Evolutionary conservation across 1,284 basidiomycete species (phyloP).

Genomic region (Ceratobasidium sp.): DNA sequence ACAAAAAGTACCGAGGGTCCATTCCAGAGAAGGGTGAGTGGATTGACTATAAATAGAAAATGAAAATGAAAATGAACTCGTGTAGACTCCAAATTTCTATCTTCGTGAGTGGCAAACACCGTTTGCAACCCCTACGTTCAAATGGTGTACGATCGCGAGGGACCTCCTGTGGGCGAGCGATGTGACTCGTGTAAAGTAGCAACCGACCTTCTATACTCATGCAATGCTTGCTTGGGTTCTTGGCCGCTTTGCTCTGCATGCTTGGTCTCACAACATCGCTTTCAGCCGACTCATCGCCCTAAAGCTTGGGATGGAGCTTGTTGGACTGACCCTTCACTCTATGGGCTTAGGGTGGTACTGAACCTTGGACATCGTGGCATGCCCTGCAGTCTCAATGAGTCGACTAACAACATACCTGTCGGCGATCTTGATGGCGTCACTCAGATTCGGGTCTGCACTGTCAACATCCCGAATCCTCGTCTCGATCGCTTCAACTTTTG

Average conservation of each 20-base stretch:
- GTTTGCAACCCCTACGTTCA: not conserved
- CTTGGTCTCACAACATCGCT: not conserved
- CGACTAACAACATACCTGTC: not conserved
- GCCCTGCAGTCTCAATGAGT: not conserved
- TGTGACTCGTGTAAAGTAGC: not conserved
- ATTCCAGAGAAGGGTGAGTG: not conserved
- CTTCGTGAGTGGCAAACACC: not conserved
- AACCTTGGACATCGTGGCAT: slow-evolving; percentile 1
- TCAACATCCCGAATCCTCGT: too few species aligned
- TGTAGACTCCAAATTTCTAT: not conserved
- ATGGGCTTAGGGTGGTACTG: not conserved
- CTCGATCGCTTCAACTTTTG: not conserved
- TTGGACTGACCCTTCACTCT: not conserved
- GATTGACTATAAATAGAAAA: not conserved
- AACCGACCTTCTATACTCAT: not conserved
- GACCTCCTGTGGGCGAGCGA: not conserved
- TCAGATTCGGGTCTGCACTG: not conserved
- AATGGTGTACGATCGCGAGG: not conserved
- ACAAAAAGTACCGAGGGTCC: not conserved
- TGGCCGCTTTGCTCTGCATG: not conserved
- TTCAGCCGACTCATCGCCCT: slow-evolving; percentile 3
- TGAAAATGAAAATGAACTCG: too few species aligned
- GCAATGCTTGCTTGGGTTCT: not conserved
- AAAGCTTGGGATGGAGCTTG: not conserved
- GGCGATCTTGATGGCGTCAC: slow-evolving; percentile 16